A percentile compares a stretch with the other conserved stretches of the same genome.
These are phyloP conservation scores for Coffea eugenioides DNA, from an alignment of 257 asterid species.

Conservation along the genomic window DNA sequence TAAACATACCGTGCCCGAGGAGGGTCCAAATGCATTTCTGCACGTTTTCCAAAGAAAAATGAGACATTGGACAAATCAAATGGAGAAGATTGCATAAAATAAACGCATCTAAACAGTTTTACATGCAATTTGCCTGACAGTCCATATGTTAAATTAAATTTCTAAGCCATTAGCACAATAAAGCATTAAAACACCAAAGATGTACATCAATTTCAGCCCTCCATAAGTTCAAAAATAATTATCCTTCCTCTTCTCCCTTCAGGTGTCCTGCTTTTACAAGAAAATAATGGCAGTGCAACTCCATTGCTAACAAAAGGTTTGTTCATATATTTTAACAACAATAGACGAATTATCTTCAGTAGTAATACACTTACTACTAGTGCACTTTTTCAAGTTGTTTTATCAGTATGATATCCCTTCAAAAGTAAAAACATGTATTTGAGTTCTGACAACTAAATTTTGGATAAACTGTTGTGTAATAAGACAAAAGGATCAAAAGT, in stretches of 20 bases:
- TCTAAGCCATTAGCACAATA: not conserved
- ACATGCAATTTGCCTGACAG: not conserved
- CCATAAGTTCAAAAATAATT: not conserved
- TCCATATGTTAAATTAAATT: not conserved
- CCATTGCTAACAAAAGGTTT: not conserved
- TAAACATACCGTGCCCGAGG: conserved; percentile 89
- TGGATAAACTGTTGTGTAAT: not conserved
- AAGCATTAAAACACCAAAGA: not conserved
- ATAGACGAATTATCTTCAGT: not conserved
- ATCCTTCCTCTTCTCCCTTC: not conserved
- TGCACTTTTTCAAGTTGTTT: not conserved
- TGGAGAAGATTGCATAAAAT: not conserved
- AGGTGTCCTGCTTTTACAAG: not conserved
- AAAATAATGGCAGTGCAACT: not conserved
- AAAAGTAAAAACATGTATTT: not conserved
- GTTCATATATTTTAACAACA: not conserved
- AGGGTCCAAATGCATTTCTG: conserved; percentile 92
- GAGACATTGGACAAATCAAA: conserved; percentile 9
- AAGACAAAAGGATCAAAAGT: not conserved
- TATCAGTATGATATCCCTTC: not conserved
- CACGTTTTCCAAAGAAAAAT: conserved; percentile 20
- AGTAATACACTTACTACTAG: not conserved
- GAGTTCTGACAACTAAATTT: not conserved
- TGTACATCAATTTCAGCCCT: not conserved
- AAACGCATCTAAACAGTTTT: not conserved